Percentiles rank a stretch among this genome's conserved stretches.
These are phyloP conservation scores for Fusarium brevicatenulatum DNA, from an alignment of 2,329 filamentous ascomycete species.

Conservation along the genomic window DNA sequence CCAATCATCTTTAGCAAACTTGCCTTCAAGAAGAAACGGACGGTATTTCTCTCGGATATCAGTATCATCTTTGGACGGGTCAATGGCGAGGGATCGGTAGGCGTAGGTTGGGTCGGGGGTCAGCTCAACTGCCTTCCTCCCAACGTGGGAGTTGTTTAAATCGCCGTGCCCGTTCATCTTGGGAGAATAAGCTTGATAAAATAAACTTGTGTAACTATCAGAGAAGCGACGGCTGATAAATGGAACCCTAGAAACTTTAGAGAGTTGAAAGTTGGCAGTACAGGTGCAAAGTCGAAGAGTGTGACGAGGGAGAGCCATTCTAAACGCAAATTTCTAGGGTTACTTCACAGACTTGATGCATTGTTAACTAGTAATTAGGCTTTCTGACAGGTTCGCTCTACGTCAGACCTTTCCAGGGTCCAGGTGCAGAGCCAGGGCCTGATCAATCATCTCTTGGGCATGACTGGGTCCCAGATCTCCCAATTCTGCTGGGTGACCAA, in stretches of 20 bases:
- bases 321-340: too few relatives aligned
- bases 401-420: not conserved
- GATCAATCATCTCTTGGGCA: not conserved
- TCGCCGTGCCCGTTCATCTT: not conserved
- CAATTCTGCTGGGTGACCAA: not conserved
- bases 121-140: rapidly evolving
- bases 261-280: not conserved
- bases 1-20: rapidly evolving
- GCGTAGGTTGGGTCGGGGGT: not conserved
- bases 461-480: not conserved
- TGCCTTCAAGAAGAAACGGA: rapidly evolving
- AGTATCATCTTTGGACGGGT: rapidly evolving
- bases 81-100: not conserved
- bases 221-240: not conserved
- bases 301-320: not conserved
- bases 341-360: rapidly evolving
- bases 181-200: rapidly evolving
- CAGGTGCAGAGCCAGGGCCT: not conserved
- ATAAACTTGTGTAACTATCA: rapidly evolving
- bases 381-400: not conserved
- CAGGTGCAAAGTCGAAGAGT: not conserved
- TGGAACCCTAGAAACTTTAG: rapidly evolving
- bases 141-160: rapidly evolving
- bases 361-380: not conserved
- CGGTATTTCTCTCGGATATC: not conserved